phyloP scores from a whole-genome alignment of 106 monocot genomes.

The Vanilla planifolia region DNA sequence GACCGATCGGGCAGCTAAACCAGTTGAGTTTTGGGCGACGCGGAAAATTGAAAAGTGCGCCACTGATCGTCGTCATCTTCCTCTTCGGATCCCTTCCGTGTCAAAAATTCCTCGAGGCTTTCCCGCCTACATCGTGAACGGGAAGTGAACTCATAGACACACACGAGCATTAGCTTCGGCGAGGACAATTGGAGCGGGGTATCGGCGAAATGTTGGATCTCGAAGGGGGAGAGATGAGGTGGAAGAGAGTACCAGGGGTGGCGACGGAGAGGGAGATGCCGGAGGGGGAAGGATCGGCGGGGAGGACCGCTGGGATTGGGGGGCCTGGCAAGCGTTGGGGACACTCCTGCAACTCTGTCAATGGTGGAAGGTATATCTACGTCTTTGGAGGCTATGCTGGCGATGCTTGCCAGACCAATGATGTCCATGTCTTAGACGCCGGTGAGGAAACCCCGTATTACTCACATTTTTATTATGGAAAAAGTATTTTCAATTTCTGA shows the following conservation, averaged over 20 bases:
- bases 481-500: too few relatives aligned
- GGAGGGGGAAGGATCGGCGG: conserved; percentile 16
- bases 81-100: too few relatives aligned
- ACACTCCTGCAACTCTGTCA: conserved; percentile 64
- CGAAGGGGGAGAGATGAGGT: conserved; percentile 27
- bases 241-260: conserved; percentile 51
- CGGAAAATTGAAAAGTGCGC: too few relatives aligned
- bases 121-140: too few relatives aligned
- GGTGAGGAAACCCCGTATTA: conserved; percentile 42
- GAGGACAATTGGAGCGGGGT: background rate
- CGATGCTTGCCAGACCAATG: conserved; percentile 60
- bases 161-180: background rate
- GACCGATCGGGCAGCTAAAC: too few relatives aligned
- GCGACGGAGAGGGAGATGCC: conserved; percentile 21
- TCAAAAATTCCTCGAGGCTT: too few relatives aligned
- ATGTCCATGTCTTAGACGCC: conserved; percentile 67
- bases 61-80: too few relatives aligned
- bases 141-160: too few relatives aligned
- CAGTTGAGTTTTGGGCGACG: too few relatives aligned
- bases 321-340: conserved; percentile 76
- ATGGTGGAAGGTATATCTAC: conserved; percentile 50
- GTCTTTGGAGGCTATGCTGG: conserved; percentile 72
- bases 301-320: conserved; percentile 34
- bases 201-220: background rate
- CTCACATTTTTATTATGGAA: too few relatives aligned